A percentile compares a stretch with the other conserved stretches of the same genome.
These are phyloP conservation scores for Rhizopogon vulgaris DNA, from an alignment of 768 basidiomycete genomes.

Conservation along the genomic window DNA sequence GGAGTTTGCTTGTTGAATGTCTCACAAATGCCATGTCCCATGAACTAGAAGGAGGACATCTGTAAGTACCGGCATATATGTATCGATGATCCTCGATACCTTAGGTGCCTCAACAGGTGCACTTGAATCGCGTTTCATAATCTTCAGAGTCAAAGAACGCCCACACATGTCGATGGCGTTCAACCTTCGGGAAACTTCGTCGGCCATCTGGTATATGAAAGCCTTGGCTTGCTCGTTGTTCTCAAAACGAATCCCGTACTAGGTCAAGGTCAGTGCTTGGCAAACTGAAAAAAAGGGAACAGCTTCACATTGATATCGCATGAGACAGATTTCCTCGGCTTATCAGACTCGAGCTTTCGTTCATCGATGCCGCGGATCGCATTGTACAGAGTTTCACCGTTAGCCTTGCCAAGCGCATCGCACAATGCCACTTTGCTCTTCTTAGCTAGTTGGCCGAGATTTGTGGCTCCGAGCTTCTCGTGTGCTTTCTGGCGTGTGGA, in stretches of 20 bases:
- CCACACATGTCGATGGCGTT: conserved; percentile 65
- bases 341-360: conserved; percentile 72
- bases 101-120: conserved; percentile 91
- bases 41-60: conserved; percentile 48
- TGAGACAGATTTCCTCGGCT: conserved; percentile 84
- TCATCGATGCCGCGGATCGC: conserved; percentile 82
- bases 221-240: conserved; percentile 72
- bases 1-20: conserved; percentile 70
- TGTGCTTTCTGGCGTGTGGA: conserved; percentile 73
- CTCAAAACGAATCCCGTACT: conserved; percentile 96
- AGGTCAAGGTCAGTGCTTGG: conserved; percentile 4
- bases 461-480: conserved; percentile 70
- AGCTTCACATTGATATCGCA: conserved; percentile 88
- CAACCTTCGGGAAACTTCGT: conserved; percentile 70
- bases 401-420: conserved; percentile 69
- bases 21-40: conserved; percentile 87
- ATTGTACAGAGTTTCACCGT: conserved; percentile 81
- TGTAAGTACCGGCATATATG: conserved; percentile 1
- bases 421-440: conserved; percentile 62
- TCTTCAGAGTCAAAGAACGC: conserved; percentile 72
- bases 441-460: conserved; percentile 59
- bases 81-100: conserved; percentile 34
- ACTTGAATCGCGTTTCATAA: conserved; percentile 80
- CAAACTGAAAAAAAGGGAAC: background rate
- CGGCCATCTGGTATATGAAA: conserved; percentile 73